A percentile compares a stretch with the other conserved stretches of the same genome.
Conservation (phyloP, 176 grass and related monocot genomes). For the Phragmites australis region DNA sequence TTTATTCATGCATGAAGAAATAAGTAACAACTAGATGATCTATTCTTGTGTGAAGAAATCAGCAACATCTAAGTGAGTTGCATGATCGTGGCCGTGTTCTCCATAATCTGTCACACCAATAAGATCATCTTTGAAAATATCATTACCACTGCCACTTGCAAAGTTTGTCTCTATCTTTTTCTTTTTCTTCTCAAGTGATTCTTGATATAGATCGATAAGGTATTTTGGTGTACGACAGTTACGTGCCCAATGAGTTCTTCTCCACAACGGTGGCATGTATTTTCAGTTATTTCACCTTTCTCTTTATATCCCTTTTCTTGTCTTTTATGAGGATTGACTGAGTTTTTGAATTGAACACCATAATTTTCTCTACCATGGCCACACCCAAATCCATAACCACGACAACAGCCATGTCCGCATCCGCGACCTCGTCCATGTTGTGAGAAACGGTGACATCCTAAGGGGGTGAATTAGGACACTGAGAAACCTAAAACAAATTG, state of each 20-base stretch:
- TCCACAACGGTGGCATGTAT: neutral
- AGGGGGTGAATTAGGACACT: too few species aligned
- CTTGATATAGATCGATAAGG: neutral
- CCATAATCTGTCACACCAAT: neutral
- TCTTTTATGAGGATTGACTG: neutral
- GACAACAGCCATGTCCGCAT: too few species aligned
- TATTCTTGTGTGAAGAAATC: neutral
- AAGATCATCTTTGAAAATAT: neutral
- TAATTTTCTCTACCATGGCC: too few species aligned
- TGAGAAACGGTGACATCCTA: too few species aligned
- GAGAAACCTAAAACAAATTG: too few species aligned
- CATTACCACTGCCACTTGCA: neutral
- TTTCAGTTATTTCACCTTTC: neutral
- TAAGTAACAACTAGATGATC: neutral
- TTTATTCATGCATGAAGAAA: neutral
- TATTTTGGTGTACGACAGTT: neutral
- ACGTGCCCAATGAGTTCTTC: neutral
- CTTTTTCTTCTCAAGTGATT: neutral
- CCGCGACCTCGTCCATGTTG: neutral
- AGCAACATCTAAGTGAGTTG: neutral
- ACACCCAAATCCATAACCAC: too few species aligned
- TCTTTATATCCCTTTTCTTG: neutral
- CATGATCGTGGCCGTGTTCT: too few species aligned
- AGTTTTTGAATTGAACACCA: too few species aligned
- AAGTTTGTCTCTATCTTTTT: neutral